A percentile compares a stretch with the other conserved stretches of the same genome.
Evolutionary conservation across 768 basidiomycete genomes (phyloP).

Genomic region (Rhizopogon vinicolor): DNA sequence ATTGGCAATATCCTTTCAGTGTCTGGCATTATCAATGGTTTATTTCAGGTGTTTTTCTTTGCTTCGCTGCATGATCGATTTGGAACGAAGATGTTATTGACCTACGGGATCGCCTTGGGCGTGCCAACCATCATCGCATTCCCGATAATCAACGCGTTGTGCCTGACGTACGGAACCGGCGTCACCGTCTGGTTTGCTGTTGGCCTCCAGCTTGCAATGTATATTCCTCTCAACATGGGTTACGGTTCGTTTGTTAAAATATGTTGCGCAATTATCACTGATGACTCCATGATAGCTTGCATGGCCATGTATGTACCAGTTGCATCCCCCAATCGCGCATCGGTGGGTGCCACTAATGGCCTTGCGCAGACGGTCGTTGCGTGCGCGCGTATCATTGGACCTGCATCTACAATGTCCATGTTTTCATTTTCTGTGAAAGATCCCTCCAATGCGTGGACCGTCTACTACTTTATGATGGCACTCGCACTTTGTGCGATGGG

Average conservation of each 20-base stretch:
- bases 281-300: conserved; percentile 40
- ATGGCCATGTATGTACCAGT: conserved; percentile 66
- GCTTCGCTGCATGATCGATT: conserved; percentile 45
- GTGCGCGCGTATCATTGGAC: conserved; percentile 29
- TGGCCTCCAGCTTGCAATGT: conserved; percentile 34
- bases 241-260: conserved; percentile 24
- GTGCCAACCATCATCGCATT: conserved; percentile 42
- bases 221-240: conserved; percentile 32
- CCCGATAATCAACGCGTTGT: conserved; percentile 36
- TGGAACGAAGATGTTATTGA: conserved; percentile 50
- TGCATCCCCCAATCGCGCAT: conserved; percentile 59
- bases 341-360: conserved; percentile 69
- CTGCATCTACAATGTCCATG: conserved; percentile 26
- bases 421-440: conserved; percentile 30
- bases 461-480: conserved; percentile 6
- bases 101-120: conserved; percentile 35
- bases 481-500: background rate
- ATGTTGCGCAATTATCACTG: background rate
- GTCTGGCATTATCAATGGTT: conserved; percentile 24
- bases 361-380: conserved; percentile 26
- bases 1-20: conserved; percentile 16
- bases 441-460: background rate
- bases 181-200: conserved; percentile 41
- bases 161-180: conserved; percentile 35
- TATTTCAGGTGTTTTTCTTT: conserved; percentile 60